Conservation (phyloP, 257 asterid genomes). For the Cinchona pubescens region DNA sequence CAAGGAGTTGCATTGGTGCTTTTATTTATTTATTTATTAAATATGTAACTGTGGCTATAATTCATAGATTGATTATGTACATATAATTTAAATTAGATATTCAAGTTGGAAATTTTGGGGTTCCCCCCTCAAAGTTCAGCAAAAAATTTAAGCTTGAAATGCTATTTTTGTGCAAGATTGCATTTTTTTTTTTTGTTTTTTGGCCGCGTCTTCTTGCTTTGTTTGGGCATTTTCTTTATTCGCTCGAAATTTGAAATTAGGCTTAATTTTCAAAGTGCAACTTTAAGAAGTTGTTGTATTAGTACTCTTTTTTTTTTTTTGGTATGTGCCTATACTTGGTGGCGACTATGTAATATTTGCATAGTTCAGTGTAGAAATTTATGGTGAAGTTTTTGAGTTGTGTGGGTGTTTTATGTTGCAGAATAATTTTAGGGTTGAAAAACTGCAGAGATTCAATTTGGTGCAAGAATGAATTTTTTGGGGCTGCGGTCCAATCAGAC, state of each 20-base stretch:
- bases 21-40: too few species aligned
- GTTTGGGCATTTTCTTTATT: too few species aligned
- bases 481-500: conserved; percentile 82
- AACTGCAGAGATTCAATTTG: conserved; percentile 13
- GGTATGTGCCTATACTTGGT: not conserved
- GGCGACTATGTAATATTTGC: not conserved
- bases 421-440: not conserved
- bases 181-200: too few species aligned
- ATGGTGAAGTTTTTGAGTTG: not conserved
- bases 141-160: too few species aligned
- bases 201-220: too few species aligned
- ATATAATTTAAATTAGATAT: too few species aligned
- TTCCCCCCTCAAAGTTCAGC: not conserved
- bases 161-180: not conserved
- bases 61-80: too few species aligned
- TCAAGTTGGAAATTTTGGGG: not conserved
- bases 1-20: not conserved
- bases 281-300: not conserved
- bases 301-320: not conserved
- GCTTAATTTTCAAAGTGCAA: too few species aligned
- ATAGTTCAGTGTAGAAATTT: not conserved
- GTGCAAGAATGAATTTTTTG: conserved; percentile 77
- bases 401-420: conserved; percentile 10
- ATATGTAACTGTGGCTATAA: not conserved
- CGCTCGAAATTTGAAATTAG: too few species aligned